phyloP scores from a whole-genome alignment of 129 eudicot genomes.

The Helianthus annuus region HanXRQr2.0-SUNRISE NC_035446.2:157063119-157063618 shows the following conservation, averaged over 20 bases:
- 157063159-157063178: constrained; percentile 64
- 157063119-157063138: neutral
- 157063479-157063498: constrained; percentile 76
- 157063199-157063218: constrained; percentile 29
- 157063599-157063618: constrained; percentile 32
- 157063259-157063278: constrained; percentile 39
- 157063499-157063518: constrained; percentile 97
- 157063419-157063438: constrained; percentile 38
- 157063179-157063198: constrained; percentile 41
- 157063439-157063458: constrained; percentile 68
- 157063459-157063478: constrained; percentile 43
- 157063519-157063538: constrained; percentile 86
- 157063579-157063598: constrained; percentile 59
- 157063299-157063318: constrained; percentile 22
- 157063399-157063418: constrained; percentile 55
- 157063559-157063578: constrained; percentile 61
- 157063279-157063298: constrained; percentile 29
- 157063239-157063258: constrained; percentile 23
- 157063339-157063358: constrained; percentile 24
- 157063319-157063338: constrained; percentile 37
- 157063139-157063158: constrained; percentile 43
- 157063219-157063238: constrained; percentile 44
- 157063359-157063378: constrained; percentile 50
- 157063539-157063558: constrained; percentile 75
- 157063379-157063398: constrained; percentile 66